phyloP scores from a whole-genome alignment of 2,329 filamentous ascomycete genomes.

The Lecanicillium sp. region DNA sequence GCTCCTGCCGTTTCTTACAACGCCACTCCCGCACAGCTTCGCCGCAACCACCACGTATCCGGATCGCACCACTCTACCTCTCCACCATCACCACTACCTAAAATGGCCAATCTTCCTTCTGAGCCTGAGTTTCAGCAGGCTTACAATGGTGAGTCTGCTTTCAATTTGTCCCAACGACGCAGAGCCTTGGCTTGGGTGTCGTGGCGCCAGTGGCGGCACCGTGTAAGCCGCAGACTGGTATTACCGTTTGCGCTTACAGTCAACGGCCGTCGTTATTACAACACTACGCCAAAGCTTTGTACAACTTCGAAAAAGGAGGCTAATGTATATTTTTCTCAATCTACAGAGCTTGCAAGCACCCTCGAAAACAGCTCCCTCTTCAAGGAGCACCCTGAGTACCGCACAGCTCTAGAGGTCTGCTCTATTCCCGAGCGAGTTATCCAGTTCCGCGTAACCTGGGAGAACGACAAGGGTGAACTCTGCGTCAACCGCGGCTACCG shows the following conservation, averaged over 20 bases:
- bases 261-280: too few relatives aligned
- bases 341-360: slow-evolving; percentile 80
- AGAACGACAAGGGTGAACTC: slow-evolving; percentile 81
- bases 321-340: too few relatives aligned
- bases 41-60: slow-evolving; percentile 5
- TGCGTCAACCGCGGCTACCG: slow-evolving; percentile 94
- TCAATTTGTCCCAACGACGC: too few relatives aligned
- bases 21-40: slow-evolving; percentile 5
- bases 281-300: too few relatives aligned
- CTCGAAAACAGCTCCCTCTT: slow-evolving; percentile 93
- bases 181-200: too few relatives aligned
- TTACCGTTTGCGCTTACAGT: too few relatives aligned
- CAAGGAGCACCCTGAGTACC: slow-evolving; percentile 89
- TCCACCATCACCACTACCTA: slow-evolving; percentile 5
- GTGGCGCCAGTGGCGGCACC: slow-evolving; percentile 3
- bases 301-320: too few relatives aligned
- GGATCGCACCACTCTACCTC: slow-evolving; percentile 7
- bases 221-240: slow-evolving; percentile 5
- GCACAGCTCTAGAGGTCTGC: slow-evolving; percentile 77
- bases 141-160: slow-evolving; percentile 69
- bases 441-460: slow-evolving; percentile 97
- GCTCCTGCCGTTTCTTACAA: slow-evolving; percentile 4
- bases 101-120: slow-evolving; percentile 73
- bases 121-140: slow-evolving; percentile 99
- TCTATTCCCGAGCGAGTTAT: slow-evolving; percentile 91